Evolutionary conservation across 805 yeast genomes (phyloP).

Genomic region (Metschnikowia shivogae): DNA sequence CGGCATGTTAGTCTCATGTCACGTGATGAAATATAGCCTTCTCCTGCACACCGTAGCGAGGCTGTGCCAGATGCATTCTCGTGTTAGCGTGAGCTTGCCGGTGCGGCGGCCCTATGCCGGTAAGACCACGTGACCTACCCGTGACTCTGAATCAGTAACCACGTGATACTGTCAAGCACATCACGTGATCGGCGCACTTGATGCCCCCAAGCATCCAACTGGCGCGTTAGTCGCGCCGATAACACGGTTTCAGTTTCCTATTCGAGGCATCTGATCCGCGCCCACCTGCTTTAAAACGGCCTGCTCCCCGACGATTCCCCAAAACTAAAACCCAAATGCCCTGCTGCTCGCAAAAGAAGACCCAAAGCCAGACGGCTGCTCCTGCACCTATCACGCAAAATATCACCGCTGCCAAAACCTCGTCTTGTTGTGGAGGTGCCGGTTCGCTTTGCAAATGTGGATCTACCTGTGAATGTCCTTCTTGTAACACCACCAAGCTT

Average conservation of each 20-base stretch:
- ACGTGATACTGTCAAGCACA: neutral
- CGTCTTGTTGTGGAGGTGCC: slow-evolving; percentile 25
- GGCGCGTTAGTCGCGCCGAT: neutral
- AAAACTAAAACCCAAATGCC: slow-evolving; percentile 12
- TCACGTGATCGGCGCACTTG: neutral
- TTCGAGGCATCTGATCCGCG: slow-evolving; percentile 11
- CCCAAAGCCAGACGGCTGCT: neutral
- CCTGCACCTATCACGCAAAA: slow-evolving; percentile 10
- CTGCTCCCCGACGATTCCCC: neutral
- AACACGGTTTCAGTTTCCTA: slow-evolving; percentile 8
- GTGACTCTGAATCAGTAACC: too few relatives aligned
- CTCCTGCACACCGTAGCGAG: too few relatives aligned
- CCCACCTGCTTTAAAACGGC: neutral
- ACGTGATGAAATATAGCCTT: too few relatives aligned
- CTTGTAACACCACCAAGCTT: slow-evolving; percentile 42
- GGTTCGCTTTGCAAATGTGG: slow-evolving; percentile 41
- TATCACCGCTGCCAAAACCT: slow-evolving; percentile 13
- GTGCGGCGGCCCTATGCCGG: too few relatives aligned
- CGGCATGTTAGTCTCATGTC: too few relatives aligned
- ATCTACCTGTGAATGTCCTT: slow-evolving; percentile 35
- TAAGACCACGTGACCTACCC: too few relatives aligned
- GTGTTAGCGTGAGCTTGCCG: too few relatives aligned
- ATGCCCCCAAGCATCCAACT: neutral
- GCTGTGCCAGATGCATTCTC: too few relatives aligned
- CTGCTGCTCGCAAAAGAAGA: slow-evolving; percentile 14